Percentiles rank a stretch among this genome's conserved stretches.
phyloP scores from a whole-genome alignment of 352 stramenopile species.

The Phytophthora vignae region DNA sequence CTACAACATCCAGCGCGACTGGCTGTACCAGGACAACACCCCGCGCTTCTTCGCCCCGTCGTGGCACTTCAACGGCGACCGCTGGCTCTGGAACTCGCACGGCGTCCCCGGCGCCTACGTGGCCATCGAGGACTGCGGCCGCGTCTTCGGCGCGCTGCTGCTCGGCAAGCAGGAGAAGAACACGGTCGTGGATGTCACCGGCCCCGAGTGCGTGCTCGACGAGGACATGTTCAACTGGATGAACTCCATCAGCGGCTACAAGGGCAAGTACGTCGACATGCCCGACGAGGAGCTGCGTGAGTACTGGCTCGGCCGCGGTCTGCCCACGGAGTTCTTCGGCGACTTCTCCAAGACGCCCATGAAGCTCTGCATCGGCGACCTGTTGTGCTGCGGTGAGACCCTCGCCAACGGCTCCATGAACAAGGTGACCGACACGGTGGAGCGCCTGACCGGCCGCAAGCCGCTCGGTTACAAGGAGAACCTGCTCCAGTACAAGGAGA shows the following conservation, averaged over 20 bases:
- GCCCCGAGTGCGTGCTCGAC: conserved; percentile 19
- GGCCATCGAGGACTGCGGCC: conserved; percentile 26
- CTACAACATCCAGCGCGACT: conserved; percentile 40
- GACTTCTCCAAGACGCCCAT: conserved; percentile 36
- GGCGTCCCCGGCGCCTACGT: conserved; percentile 16
- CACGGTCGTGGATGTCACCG: conserved; percentile 24
- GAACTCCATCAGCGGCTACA: conserved; percentile 30
- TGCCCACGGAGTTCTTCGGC: conserved; percentile 32
- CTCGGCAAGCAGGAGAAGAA: conserved; percentile 34
- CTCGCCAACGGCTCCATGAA: conserved; percentile 39
- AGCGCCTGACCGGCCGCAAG: conserved; percentile 36
- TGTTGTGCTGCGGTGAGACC: conserved; percentile 37
- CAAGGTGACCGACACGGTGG: conserved; percentile 35
- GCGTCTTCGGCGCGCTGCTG: conserved; percentile 28
- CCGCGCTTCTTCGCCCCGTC: conserved; percentile 30
- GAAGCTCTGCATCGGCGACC: conserved; percentile 37
- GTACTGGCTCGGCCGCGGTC: conserved; percentile 28
- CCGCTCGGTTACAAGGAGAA: conserved; percentile 34
- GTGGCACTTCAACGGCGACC: conserved; percentile 32
- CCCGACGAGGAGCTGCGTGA: conserved; percentile 17
- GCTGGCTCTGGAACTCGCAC: conserved; percentile 30
- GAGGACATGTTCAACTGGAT: conserved; percentile 28
- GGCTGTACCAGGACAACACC: conserved; percentile 32
- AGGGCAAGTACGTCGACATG: conserved; percentile 30
- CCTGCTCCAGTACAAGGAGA: conserved; percentile 34